A percentile compares a stretch with the other conserved stretches of the same genome.
Evolutionary conservation across 2,329 filamentous ascomycete genomes (phyloP).

Genomic region (Aspergillus sp.): DNA sequence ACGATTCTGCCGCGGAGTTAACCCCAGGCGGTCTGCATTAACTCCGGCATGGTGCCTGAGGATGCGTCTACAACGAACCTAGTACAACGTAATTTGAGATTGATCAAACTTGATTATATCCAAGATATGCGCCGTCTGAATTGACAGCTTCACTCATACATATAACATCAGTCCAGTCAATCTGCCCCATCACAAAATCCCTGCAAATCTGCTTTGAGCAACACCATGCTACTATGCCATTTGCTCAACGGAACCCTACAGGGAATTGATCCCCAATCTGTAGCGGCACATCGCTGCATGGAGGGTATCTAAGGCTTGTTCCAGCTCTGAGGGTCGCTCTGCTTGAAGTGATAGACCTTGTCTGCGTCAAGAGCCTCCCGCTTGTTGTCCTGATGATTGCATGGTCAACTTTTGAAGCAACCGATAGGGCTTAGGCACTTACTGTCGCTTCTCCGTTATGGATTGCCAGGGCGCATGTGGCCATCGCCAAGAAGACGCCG

Average conservation of each 20-base stretch:
- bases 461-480: neutral
- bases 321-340: neutral
- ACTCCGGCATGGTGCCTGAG: slow-evolving; percentile 4
- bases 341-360: neutral
- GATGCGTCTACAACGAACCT: neutral
- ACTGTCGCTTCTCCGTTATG: neutral
- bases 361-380: neutral
- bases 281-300: neutral
- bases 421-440: neutral
- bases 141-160: too few relatives aligned
- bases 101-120: too few relatives aligned
- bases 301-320: neutral
- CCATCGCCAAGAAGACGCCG: neutral
- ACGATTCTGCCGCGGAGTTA: slow-evolving; percentile 14
- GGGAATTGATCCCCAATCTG: neutral
- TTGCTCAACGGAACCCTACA: too few relatives aligned
- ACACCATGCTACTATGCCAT: too few relatives aligned
- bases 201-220: too few relatives aligned
- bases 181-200: too few relatives aligned
- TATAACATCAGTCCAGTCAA: too few relatives aligned
- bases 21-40: slow-evolving; percentile 15
- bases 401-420: neutral
- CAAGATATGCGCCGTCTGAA: too few relatives aligned
- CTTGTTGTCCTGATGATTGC: neutral
- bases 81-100: neutral